Conservation (phyloP, 768 basidiomycete genomes). For the Steccherinum ochraceum region DNA sequence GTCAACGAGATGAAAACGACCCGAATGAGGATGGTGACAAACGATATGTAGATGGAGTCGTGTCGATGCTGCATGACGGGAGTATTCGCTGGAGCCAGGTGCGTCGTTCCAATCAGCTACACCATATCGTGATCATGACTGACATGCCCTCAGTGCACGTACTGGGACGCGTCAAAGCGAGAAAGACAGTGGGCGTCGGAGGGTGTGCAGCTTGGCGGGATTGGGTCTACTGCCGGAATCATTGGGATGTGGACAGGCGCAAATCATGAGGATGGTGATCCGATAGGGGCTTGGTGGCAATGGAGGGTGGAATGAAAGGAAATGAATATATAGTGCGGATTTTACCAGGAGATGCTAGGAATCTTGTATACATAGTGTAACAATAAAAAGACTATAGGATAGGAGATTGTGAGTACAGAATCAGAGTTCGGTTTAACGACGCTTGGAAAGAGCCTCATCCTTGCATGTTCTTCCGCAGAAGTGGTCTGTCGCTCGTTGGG, state of each 20-base stretch:
- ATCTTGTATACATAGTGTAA: background rate
- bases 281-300: conserved; percentile 23
- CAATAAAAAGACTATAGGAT: too few species aligned
- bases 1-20: background rate
- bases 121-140: background rate
- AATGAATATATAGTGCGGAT: background rate
- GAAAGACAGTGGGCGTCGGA: conserved; percentile 46
- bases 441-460: conserved; percentile 54
- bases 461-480: conserved; percentile 56
- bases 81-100: conserved; percentile 49
- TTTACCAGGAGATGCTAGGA: background rate
- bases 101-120: conserved; percentile 9
- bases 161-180: conserved; percentile 13
- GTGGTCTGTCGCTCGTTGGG: conserved; percentile 55
- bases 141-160: conserved; percentile 2
- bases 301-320: conserved; percentile 11
- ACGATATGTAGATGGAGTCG: conserved; percentile 35
- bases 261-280: conserved; percentile 36
- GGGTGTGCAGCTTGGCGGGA: conserved; percentile 49
- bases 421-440: too few species aligned
- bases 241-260: conserved; percentile 54
- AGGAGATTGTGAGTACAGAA: too few species aligned
- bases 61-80: conserved; percentile 43
- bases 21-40: conserved; percentile 21
- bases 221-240: conserved; percentile 46